Evolutionary conservation across 495 filamentous ascomycete genomes (phyloP).

Genomic region (Annulohypoxylon stygium): DNA sequence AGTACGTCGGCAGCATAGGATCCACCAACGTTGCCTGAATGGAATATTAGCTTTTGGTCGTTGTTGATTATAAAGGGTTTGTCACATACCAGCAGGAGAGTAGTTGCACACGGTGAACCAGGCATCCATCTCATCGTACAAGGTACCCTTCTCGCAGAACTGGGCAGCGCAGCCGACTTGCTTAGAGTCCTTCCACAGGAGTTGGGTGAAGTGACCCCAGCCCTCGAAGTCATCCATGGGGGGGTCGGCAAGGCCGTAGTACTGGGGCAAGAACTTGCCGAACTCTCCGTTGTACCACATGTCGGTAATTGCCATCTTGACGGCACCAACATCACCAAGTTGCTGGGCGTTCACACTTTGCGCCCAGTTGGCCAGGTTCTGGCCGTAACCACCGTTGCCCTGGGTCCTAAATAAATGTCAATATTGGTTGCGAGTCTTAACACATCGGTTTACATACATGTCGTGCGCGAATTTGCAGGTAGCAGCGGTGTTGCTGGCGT

Average conservation of each 20-base stretch:
- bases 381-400: constrained; percentile 78
- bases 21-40: constrained; percentile 74
- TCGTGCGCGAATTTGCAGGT: constrained; percentile 81
- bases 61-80: constrained; percentile 29
- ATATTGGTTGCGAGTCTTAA: constrained; percentile 27
- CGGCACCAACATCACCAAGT: constrained; percentile 57
- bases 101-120: constrained; percentile 94
- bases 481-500: constrained; percentile 63
- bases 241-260: constrained; percentile 58
- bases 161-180: constrained; percentile 80
- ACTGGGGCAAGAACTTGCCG: constrained; percentile 52
- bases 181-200: constrained; percentile 83
- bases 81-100: constrained; percentile 70
- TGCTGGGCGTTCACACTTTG: constrained; percentile 43
- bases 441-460: constrained; percentile 68
- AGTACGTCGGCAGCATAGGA: constrained; percentile 75
- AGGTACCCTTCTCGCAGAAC: constrained; percentile 63
- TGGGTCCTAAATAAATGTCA: constrained; percentile 54
- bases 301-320: constrained; percentile 76
- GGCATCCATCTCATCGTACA: constrained; percentile 52
- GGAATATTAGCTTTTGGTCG: constrained; percentile 45
- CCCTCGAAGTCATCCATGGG: constrained; percentile 72
- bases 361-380: constrained; percentile 78
- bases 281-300: constrained; percentile 89
- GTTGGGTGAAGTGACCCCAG: constrained; percentile 92